Percentiles rank a stretch among this genome's conserved stretches.
These are phyloP conservation scores for Trichosporon inkin DNA, from an alignment of 1,284 basidiomycete species.

Conservation along the genomic window DNA sequence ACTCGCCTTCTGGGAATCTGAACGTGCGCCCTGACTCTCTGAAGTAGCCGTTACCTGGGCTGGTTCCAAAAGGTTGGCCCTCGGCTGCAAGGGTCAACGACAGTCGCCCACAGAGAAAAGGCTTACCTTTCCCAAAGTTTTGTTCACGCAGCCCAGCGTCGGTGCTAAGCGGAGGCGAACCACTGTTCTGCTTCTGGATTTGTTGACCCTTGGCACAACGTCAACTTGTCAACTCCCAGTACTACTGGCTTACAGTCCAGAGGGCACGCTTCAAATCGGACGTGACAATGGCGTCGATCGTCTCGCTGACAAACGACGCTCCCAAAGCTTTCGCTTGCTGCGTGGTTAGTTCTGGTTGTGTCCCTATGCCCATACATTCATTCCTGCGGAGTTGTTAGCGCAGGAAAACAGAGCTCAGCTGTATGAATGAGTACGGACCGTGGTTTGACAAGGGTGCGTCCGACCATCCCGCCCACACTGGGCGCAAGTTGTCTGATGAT, in stretches of 20 bases:
- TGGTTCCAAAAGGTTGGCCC: constrained; percentile 38
- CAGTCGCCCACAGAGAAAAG: neutral
- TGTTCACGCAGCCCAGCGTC: constrained; percentile 47
- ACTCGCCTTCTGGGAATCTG: constrained; percentile 46
- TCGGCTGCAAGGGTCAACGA: constrained; percentile 27
- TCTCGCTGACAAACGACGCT: constrained; percentile 58
- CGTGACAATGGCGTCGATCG: constrained; percentile 66
- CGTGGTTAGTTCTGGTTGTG: neutral
- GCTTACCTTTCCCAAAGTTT: constrained; percentile 45
- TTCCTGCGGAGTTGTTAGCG: constrained; percentile 53
- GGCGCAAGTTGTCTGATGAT: constrained; percentile 47
- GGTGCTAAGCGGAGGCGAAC: constrained; percentile 36
- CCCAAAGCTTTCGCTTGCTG: constrained; percentile 81
- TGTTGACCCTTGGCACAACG: constrained; percentile 41
- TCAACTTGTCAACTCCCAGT: neutral
- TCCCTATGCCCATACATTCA: constrained; percentile 55
- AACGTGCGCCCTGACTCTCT: constrained; percentile 40
- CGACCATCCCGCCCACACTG: constrained; percentile 74
- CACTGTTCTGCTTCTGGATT: constrained; percentile 40
- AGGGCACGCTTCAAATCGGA: constrained; percentile 73
- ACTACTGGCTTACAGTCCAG: constrained; percentile 40
- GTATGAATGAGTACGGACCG: constrained; percentile 55
- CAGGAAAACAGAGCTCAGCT: neutral
- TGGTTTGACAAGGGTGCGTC: constrained; percentile 78
- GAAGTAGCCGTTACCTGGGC: constrained; percentile 32